phyloP scores from a whole-genome alignment of 352 stramenopile genomes.

The Phytopythium litorale region DNA sequence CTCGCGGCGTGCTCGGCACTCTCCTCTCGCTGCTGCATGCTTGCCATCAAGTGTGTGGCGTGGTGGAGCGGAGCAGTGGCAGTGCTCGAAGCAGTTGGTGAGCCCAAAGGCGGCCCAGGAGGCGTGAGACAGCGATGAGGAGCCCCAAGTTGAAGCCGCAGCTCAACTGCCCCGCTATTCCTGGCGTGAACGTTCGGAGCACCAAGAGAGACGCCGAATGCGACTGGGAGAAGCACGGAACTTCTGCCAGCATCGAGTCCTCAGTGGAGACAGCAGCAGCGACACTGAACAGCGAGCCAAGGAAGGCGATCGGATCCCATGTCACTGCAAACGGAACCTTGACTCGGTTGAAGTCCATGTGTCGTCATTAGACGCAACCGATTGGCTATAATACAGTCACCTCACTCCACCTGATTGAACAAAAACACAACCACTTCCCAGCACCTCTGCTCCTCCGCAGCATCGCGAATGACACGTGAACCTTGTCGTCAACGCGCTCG shows the following conservation, averaged over 20 bases:
- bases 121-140: not conserved
- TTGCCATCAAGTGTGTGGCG: too few species aligned
- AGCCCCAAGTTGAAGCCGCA: not conserved
- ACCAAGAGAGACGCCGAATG: not conserved
- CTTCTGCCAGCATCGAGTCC: not conserved
- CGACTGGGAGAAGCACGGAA: not conserved
- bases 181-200: not conserved
- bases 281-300: not conserved
- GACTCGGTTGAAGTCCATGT: not conserved
- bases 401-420: not conserved
- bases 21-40: not conserved
- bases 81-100: not conserved
- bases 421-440: not conserved
- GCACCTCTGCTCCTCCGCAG: too few species aligned
- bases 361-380: not conserved
- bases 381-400: not conserved
- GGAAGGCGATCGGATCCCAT: not conserved
- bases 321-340: too few species aligned
- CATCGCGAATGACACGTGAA: too few species aligned
- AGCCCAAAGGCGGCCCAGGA: not conserved
- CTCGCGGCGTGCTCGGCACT: slow-evolving; percentile 14
- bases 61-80: not conserved
- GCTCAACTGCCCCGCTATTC: not conserved
- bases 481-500: too few species aligned
- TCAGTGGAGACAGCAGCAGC: not conserved